Conservation (phyloP, 768 basidiomycete species). For the Mycena vulgaris region DNA sequence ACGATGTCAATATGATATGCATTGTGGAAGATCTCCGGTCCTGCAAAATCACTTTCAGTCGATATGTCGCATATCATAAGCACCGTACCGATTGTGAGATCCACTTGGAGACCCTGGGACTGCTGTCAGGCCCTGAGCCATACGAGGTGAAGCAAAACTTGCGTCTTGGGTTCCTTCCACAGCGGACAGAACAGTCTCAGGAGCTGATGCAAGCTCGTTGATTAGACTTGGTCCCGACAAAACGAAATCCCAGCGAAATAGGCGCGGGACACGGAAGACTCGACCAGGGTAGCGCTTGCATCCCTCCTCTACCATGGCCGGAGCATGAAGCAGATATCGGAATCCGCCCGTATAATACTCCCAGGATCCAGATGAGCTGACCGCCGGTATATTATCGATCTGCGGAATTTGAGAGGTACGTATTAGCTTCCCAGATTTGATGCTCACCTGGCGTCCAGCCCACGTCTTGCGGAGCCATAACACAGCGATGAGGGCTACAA, state of each 20-base stretch:
- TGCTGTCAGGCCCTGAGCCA: neutral
- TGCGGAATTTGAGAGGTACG: neutral
- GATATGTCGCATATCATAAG: neutral
- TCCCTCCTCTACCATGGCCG: conserved; percentile 3
- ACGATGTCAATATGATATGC: neutral
- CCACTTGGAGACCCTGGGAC: neutral
- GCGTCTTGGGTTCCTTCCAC: neutral
- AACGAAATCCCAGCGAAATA: conserved; percentile 14
- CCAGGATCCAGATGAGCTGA: neutral
- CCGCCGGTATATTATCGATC: neutral
- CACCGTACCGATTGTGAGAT: conserved; percentile 3
- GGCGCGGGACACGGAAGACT: too few species aligned
- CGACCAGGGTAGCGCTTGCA: neutral
- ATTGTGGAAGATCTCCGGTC: conserved; percentile 2
- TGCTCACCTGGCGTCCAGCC: neutral
- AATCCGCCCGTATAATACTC: neutral
- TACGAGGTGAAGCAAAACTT: neutral
- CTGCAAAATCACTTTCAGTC: neutral
- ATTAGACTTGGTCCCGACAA: conserved; percentile 1
- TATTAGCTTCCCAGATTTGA: neutral
- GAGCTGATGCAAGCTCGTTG: conserved; percentile 8
- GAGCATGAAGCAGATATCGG: conserved; percentile 3
- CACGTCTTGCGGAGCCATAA: neutral
- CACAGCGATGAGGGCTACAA: neutral
- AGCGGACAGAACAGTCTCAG: conserved; percentile 5